Evolutionary conservation across 2,329 filamentous ascomycete species (phyloP), one percentile per base, ranked within the genome.

Genomic region (Alternaria rosae): DNA sequence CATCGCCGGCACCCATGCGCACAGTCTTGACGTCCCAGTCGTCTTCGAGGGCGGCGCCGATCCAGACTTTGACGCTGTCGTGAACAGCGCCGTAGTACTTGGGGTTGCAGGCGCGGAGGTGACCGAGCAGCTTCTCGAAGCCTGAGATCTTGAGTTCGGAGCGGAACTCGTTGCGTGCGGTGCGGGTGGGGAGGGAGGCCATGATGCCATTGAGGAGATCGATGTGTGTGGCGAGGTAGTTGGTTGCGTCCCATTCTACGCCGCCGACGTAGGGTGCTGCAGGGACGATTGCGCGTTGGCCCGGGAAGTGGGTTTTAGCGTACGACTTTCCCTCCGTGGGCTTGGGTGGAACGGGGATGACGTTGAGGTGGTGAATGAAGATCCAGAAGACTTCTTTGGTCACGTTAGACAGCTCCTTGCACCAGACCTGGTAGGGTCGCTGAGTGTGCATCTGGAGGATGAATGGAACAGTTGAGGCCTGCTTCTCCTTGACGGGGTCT

Each of bases 321-420:
- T 86, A 86, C 23, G 74, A 74, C 73, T 63, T 65, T 12, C 73
- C 70, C 1, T 60, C 52, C 0, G 66, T 58, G 23, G 70, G 64
- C 10, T 47, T 57, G 2, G 89, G 60, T 12, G 73, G 87, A 32
- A 92, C 79, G 21, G 92, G 86, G 38, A 98, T 87, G 47, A 97
- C 90, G 72, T 98, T 98, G 60, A 97, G 85, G 70, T 97, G 92
- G 80, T 98, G 94, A 56, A 98, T 85, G 82, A 98, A 99, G 76
- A 98, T 98, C 94, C 94, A 99, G 78, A 99, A 99, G 26, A 98
- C 94, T 78, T 99, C 94, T 79, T 97, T 97, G 43, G 94, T 97
- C 50, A 98, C 94, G 71, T 92, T 94, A 62, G 90, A 90, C 17
- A 94, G 89, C 80, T 99, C 95, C 79, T 94, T 95, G 81, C 91